These are phyloP conservation scores for Citrullus colocynthis DNA, from an alignment of 306 rosid genomes.

Conservation along the genomic window DNA sequence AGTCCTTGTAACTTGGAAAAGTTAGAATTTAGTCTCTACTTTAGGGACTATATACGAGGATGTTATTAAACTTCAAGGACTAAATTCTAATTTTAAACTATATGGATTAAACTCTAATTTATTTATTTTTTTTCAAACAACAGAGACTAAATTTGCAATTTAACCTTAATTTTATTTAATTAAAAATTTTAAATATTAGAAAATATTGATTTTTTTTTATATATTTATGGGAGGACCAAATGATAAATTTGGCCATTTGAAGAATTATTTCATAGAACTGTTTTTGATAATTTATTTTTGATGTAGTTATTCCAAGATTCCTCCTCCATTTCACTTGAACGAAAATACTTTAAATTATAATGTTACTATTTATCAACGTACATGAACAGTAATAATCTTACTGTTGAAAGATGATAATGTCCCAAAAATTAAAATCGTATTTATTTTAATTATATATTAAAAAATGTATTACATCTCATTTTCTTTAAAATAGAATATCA, in stretches of 20 bases:
- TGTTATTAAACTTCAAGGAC: too few relatives aligned
- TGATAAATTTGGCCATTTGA: neutral
- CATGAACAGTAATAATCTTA: neutral
- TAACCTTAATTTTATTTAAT: too few relatives aligned
- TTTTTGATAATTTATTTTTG: neutral
- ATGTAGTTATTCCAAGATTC: neutral
- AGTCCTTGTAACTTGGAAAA: too few relatives aligned
- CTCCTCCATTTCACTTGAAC: neutral
- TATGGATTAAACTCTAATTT: too few relatives aligned
- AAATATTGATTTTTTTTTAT: too few relatives aligned
- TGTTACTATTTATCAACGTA: neutral
- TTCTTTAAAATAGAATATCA: neutral
- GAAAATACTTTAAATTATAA: neutral
- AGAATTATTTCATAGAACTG: neutral
- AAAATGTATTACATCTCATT: neutral
- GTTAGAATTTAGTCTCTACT: too few relatives aligned
- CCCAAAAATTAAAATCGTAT: neutral
- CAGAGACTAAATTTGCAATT: too few relatives aligned
- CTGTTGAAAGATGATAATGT: conserved; percentile 1
- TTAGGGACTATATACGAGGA: too few relatives aligned
- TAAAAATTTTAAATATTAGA: too few relatives aligned
- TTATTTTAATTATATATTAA: neutral
- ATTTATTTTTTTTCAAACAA: too few relatives aligned
- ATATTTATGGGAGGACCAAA: neutral
- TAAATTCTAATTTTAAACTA: too few relatives aligned